Evolutionary conservation across 2,329 filamentous ascomycete genomes (phyloP), one percentile per base, ranked within the genome.

Genomic region (Ophiostoma quercus): DNA sequence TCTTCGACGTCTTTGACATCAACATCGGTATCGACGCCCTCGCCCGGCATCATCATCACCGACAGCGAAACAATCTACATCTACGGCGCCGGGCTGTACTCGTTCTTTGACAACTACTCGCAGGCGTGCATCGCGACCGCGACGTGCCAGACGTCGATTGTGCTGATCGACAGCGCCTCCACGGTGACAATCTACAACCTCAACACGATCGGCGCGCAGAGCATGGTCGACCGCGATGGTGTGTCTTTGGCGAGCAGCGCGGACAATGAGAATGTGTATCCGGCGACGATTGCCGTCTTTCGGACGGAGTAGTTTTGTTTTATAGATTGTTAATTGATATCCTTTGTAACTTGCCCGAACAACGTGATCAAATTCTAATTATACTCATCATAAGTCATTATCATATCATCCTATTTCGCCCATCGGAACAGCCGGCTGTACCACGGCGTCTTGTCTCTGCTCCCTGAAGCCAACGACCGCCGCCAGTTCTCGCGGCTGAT

Each of bases 21-120:
- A 6, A 34, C 34, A 8, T 34, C 34, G 4, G 34, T 34, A 3
- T 34, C 34, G 34, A 34, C 34, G 1, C 34, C 34, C 8, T 5
- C 34, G 1, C 5, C 34, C 34, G 34, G 34, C 34, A 5, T 34
- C 5, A 8, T 34, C 34, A 34, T 34, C 34, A 2, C 34, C 34
- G 5, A 34, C 34, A 34, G 34, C 34, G 34, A 34, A 1, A 34
- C 4, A 1, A 78, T 91, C 14, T 78, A 84, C 22, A 78, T 87
- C 32, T 89, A 90, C 74, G 88, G 88, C 8, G 85, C 84, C 0
- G 90, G 89, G 0, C 75, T 90, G 16, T 92, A 92, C 78, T 86
- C 83, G 2, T 90, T 90, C 81, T 91, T 90, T 76, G 82, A 85
- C 76, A 86, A 89, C 77, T 90, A 90, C 78, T 82, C 80, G 66